Evolutionary conservation across 805 yeast species (phyloP).

Genomic region (Candida qinlingensis): DNA sequence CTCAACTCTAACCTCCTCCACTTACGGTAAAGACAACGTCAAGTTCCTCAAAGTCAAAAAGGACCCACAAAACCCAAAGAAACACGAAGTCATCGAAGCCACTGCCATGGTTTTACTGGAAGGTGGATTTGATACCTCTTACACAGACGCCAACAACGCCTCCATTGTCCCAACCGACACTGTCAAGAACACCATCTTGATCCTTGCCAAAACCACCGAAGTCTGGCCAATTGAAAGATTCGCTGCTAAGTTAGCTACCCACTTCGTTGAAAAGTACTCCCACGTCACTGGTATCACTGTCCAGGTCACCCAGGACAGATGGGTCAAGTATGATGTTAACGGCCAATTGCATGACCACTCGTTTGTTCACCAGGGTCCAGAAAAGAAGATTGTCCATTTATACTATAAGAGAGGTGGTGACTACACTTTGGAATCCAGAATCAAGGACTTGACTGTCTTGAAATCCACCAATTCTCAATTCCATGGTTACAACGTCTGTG

Average conservation of each 20-base stretch:
- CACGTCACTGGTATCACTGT: conserved; percentile 74
- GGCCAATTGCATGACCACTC: conserved; percentile 82
- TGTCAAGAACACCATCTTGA: conserved; percentile 79
- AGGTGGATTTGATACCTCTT: conserved; percentile 76
- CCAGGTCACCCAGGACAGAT: conserved; percentile 63
- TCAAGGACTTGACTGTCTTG: conserved; percentile 76
- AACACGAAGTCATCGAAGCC: conserved; percentile 82
- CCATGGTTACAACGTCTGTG: conserved; percentile 80
- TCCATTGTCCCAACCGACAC: conserved; percentile 94
- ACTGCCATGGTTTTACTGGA: conserved; percentile 69
- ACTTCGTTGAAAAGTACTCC: conserved; percentile 69
- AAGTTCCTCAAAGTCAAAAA: conserved; percentile 85
- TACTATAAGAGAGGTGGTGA: conserved; percentile 47
- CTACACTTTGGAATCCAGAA: conserved; percentile 57
- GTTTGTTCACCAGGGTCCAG: conserved; percentile 80
- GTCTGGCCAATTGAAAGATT: conserved; percentile 90
- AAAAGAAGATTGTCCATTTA: conserved; percentile 58
- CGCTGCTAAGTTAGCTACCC: conserved; percentile 79
- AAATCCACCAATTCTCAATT: conserved; percentile 93
- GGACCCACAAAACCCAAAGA: conserved; percentile 63
- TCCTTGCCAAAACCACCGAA: conserved; percentile 76
- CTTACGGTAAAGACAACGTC: conserved; percentile 91
- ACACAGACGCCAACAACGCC: conserved; percentile 83
- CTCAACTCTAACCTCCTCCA: conserved; percentile 38
- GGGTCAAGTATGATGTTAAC: conserved; percentile 72